Conservation (phyloP, 2,329 filamentous ascomycete genomes). For the Epichloe scottii region DNA sequence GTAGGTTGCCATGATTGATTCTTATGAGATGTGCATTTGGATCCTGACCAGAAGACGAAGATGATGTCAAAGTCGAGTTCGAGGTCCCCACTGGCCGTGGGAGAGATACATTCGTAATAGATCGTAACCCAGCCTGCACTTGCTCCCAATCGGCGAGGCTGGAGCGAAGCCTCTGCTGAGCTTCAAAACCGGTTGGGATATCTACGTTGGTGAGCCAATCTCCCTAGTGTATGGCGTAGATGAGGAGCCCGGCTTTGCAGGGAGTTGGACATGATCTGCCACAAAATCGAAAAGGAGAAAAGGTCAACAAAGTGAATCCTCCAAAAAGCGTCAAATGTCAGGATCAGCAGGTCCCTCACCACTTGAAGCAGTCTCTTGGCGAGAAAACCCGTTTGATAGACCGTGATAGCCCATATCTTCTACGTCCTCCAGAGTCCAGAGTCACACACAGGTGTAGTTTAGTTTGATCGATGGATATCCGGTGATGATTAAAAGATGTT, state of each 20-base stretch:
- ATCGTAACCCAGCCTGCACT: background rate
- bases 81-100: background rate
- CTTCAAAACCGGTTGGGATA: background rate
- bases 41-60: background rate
- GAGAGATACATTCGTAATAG: background rate
- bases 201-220: slow-evolving; percentile 5
- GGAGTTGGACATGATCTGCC: background rate
- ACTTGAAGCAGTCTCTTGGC: background rate
- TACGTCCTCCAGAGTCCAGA: background rate
- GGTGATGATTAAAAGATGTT: background rate
- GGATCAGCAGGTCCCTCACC: background rate
- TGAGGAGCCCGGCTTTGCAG: background rate
- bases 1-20: background rate
- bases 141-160: background rate
- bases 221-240: background rate
- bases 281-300: background rate
- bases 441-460: background rate
- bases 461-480: background rate
- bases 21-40: background rate
- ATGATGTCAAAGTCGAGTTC: background rate
- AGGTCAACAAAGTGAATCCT: background rate
- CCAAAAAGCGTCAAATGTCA: background rate
- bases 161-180: background rate
- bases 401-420: background rate
- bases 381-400: background rate